Base-by-base conservation (phyloP, 306 rosid genomes). In the Vigna mungo region DNA sequence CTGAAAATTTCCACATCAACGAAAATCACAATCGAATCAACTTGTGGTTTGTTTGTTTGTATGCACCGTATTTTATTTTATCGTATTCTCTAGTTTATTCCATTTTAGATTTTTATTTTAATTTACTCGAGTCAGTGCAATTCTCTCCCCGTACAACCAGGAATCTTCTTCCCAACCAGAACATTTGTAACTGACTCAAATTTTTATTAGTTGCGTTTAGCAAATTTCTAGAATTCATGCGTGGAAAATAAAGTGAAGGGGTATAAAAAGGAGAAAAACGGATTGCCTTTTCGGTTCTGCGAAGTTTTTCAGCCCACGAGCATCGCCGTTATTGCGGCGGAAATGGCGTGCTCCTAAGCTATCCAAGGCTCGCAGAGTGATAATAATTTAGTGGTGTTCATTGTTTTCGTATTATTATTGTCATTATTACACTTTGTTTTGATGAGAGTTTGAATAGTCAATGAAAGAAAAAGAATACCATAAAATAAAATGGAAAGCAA, bases 301-400 rank as follows among this genome's bases (percentile, higher is more conserved):
- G 63, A 79, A 65, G 80, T 13, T 59, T 83, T 54, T 18, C 39
- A 25, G 11, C n/a, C 41, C 61, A 55, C 44, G 49, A 66, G 51
- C 84, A 72, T 89, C 86, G 87, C 96, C 95, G 91, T 79, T 84
- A 83, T 88, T 85, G 88, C 92, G 95, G 98, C 95, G 88, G 81
- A 74, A 80, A 85, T 86, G 88, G 92, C 88, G 89, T 85, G 84
- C 14, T 37, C 41, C 54, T 7, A 18, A 53, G 67, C 81, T 71
- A 71, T 41, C 1, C 65, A 60, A 15, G 43, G 73, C 56, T 47
- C 9, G 76, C 10, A 78, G 59, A 49, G 37, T 4, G 27, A 59
- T 58, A 59, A 61, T 68, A 52, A 51, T 73, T 77, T 66, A 18
- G 27, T 32, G 73, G 76, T 80, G 78, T 83, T 25, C 72, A 71